A percentile compares a stretch with the other conserved stretches of the same genome.
phyloP scores from a whole-genome alignment of 1,284 basidiomycete genomes.

The Sporisorium iseilematis-ciliati region DNA sequence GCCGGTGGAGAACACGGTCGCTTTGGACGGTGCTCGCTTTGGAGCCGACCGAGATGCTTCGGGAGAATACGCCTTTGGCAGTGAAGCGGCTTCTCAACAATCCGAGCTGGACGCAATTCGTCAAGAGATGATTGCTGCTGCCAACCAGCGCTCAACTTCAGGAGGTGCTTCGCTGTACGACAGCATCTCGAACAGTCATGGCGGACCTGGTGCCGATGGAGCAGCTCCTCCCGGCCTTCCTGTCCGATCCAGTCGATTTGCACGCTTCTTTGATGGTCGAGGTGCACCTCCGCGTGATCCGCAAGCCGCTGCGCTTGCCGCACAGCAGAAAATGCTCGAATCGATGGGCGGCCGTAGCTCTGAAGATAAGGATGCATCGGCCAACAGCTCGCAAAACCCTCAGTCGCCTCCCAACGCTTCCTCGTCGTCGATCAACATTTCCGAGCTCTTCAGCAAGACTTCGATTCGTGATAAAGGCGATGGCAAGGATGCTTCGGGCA shows the following conservation, averaged over 20 bases:
- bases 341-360: constrained; percentile 33
- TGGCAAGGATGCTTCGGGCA: constrained; percentile 34
- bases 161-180: constrained; percentile 46
- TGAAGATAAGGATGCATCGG: constrained; percentile 15
- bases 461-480: constrained; percentile 34
- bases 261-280: constrained; percentile 64
- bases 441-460: constrained; percentile 49
- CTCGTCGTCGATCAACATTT: constrained; percentile 49
- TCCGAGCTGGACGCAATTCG: constrained; percentile 43
- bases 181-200: constrained; percentile 57
- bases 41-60: constrained; percentile 32
- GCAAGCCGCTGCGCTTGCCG: constrained; percentile 59
- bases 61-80: constrained; percentile 26
- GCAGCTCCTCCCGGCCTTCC: constrained; percentile 52
- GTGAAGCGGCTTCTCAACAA: constrained; percentile 25
- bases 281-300: constrained; percentile 50
- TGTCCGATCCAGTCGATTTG: constrained; percentile 67
- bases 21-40: constrained; percentile 11
- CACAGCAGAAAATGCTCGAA: constrained; percentile 55
- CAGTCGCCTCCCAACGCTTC: constrained; percentile 36
- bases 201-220: constrained; percentile 21
- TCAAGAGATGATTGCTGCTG: constrained; percentile 47
- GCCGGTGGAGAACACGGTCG: constrained; percentile 9
- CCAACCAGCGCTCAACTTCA: constrained; percentile 42
- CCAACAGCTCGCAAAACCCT: constrained; percentile 12